phyloP scores from a whole-genome alignment of 108 stramenopile species.

The Cyclostephanos tholiformis region DNA sequence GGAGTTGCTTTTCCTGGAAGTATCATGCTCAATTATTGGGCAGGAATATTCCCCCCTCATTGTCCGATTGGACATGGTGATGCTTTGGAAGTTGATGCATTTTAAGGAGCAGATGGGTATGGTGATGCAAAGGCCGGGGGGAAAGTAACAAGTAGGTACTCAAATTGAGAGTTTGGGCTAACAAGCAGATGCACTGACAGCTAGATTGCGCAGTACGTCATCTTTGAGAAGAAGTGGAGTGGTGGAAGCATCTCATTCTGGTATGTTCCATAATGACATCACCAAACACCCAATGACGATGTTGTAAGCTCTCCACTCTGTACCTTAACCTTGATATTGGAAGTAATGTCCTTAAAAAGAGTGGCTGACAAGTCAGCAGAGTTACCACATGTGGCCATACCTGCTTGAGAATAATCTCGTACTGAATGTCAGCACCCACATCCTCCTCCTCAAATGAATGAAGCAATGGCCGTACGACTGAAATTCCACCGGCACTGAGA shows the following conservation, averaged over 20 bases:
- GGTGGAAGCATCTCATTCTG: slow-evolving; percentile 21
- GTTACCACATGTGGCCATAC: slow-evolving; percentile 18
- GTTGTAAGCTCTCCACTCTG: slow-evolving; percentile 23
- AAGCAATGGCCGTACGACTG: slow-evolving; percentile 29
- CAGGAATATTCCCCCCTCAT: background rate
- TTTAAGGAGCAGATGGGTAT: slow-evolving; percentile 37
- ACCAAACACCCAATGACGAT: background rate
- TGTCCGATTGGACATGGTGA: slow-evolving; percentile 33
- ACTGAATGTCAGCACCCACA: slow-evolving; percentile 47
- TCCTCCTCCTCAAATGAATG: slow-evolving; percentile 23
- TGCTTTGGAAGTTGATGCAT: slow-evolving; percentile 29
- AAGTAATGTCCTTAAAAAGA: slow-evolving; percentile 21
- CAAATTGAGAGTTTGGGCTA: slow-evolving; percentile 17
- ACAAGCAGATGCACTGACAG: slow-evolving; percentile 7
- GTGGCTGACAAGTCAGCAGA: slow-evolving; percentile 24
- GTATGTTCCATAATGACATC: background rate
- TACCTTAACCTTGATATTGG: slow-evolving; percentile 26
- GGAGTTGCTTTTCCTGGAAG: slow-evolving; percentile 13
- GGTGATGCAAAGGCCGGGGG: slow-evolving; percentile 33
- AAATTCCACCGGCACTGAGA: slow-evolving; percentile 36
- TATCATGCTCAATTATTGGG: background rate
- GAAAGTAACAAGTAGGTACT: slow-evolving; percentile 43
- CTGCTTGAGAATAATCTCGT: slow-evolving; percentile 30
- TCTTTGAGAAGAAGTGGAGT: slow-evolving; percentile 21
- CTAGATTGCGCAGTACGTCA: background rate